These are phyloP conservation scores for Tricladium varicosporioides DNA, from an alignment of 2,329 filamentous ascomycete species.

Conservation along the genomic window DNA sequence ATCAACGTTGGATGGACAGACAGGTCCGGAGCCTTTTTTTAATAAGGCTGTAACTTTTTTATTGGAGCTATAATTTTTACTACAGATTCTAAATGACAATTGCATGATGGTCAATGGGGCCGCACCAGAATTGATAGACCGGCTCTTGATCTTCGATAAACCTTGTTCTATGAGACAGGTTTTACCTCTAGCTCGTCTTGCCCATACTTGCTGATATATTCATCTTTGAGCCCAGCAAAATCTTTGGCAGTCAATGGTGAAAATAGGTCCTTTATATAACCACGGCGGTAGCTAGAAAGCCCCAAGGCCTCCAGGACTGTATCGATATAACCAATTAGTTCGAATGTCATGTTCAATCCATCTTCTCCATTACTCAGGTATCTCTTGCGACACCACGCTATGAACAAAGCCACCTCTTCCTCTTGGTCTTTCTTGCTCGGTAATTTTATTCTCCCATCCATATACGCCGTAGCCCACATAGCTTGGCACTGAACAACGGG, in stretches of 20 bases:
- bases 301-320: neutral
- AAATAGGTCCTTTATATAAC: neutral
- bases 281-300: neutral
- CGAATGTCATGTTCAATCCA: conserved; percentile 6
- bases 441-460: conserved; percentile 6
- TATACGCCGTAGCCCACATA: conserved; percentile 15
- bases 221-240: conserved; percentile 23
- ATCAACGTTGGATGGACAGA: too few species aligned
- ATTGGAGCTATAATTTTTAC: too few species aligned
- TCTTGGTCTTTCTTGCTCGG: conserved; percentile 3
- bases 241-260: conserved; percentile 19
- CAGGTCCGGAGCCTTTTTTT: too few species aligned
- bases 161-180: too few species aligned
- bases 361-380: conserved; percentile 5
- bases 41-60: too few species aligned
- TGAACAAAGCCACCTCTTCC: conserved; percentile 6
- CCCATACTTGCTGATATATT: conserved; percentile 18
- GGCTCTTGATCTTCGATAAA: too few species aligned
- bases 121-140: too few species aligned
- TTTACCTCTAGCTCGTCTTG: neutral
- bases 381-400: conserved; percentile 6
- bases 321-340: neutral
- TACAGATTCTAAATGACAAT: too few species aligned
- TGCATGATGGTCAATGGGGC: too few species aligned
- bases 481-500: conserved; percentile 10